Base-by-base conservation (phyloP, 169 alveolate genomes). In the Hepatocystis sp. region DNA sequence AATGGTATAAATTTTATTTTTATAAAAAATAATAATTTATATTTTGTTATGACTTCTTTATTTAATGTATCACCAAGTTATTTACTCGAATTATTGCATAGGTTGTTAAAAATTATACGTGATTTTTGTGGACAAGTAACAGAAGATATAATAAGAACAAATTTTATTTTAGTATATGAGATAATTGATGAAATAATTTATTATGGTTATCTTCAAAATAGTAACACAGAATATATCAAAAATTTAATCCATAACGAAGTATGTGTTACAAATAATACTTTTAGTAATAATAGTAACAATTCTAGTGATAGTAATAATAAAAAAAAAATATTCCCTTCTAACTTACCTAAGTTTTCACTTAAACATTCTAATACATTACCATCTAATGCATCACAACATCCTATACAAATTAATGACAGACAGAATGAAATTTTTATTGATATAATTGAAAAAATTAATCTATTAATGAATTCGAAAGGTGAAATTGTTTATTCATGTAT, bases 41-140 rank as follows among this genome's bases (percentile, higher is more conserved):
- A 89, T 67, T 96, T 97, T 39, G 99, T 97, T 13, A 95, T 94
- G 3, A 97, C 99, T 21, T 95, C 99, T 32, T 67, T 93, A 53
- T 95, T 91, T 65, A 96, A 96, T 67, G 86, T 95, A 58, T 94
- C 98, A 0, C 99, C 99, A 10, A 91, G 98, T 63, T 96, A 93
- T 52, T 96, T 95, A 34, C 64, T 97, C 47, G 99, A 97, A 76
- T 86, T 97, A 28, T 85, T 96, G 23, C 89, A 91, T 68, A 84
- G 98, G 25, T 91, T 97, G 84, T 94, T 95, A 56, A 97, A 94
- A 90, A 91, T 92, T 52, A 88, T 92, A 67, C 88, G 91, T 84
- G 99, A 98, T 88, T 98, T 96, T 91, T 97, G 99, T 84, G 99
- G 99, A 11, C 97, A 97, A 5, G 95, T 98, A 60, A 97, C 93